phyloP scores from a whole-genome alignment of 805 yeast species.

The Jamesozyma gamospora region DNA sequence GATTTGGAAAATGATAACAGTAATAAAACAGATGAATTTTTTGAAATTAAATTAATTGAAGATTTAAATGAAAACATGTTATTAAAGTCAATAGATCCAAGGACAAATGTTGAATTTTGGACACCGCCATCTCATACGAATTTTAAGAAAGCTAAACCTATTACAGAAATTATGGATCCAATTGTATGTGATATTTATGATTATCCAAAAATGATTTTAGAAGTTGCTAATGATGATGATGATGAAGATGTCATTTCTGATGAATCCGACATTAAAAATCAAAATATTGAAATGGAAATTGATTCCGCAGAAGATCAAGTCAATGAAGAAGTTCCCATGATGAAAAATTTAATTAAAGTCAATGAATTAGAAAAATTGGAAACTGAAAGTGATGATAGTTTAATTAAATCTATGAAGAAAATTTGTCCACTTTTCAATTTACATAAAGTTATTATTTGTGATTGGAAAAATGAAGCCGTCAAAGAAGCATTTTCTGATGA shows the following conservation, averaged over 20 bases:
- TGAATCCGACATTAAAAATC: background rate
- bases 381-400: background rate
- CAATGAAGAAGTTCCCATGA: background rate
- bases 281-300: background rate
- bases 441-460: slow-evolving; percentile 45
- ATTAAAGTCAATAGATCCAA: background rate
- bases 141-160: slow-evolving; percentile 9
- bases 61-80: slow-evolving; percentile 2
- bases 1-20: background rate
- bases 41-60: slow-evolving; percentile 15
- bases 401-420: background rate
- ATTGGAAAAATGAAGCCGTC: slow-evolving; percentile 47
- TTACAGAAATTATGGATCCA: slow-evolving; percentile 10
- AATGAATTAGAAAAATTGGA: background rate
- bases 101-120: slow-evolving; percentile 11
- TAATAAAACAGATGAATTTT: background rate
- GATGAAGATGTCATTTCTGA: background rate
- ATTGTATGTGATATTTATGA: slow-evolving; percentile 20
- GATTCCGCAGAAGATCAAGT: background rate
- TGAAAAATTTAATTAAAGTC: background rate
- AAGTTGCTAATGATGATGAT: background rate
- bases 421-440: background rate
- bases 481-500: slow-evolving; percentile 45
- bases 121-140: slow-evolving; percentile 17
- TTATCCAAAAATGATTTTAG: slow-evolving; percentile 5